Conservation (phyloP, 1,139 yeast genomes). For the Yamadazyma friedrichii region DNA sequence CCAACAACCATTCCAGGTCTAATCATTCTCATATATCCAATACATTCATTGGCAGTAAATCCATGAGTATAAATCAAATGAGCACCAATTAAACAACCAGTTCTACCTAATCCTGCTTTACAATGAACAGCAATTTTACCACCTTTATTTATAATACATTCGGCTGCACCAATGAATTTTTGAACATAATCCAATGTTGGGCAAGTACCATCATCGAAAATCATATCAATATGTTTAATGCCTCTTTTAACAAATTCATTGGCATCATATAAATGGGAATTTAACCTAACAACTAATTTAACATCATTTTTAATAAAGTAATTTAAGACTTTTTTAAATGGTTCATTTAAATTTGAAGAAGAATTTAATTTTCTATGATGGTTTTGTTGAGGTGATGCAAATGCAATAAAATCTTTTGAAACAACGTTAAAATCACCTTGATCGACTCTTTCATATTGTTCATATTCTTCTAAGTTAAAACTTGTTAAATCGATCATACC, state of each 20-base stretch:
- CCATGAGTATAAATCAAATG: conserved; percentile 95
- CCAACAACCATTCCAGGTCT: conserved; percentile 99
- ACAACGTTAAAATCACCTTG: conserved; percentile 94
- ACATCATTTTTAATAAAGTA: conserved; percentile 74
- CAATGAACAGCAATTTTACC: conserved; percentile 98
- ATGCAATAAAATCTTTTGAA: conserved; percentile 92
- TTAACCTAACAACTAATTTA: conserved; percentile 84
- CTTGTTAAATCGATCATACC: conserved; percentile 81
- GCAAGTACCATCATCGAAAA: conserved; percentile 97
- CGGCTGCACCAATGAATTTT: conserved; percentile 92
- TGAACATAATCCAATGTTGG: conserved; percentile 92
- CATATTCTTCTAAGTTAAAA: conserved; percentile 92
- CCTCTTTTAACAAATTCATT: conserved; percentile 79
- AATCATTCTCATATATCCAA: conserved; percentile 92
- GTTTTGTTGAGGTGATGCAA: conserved; percentile 93
- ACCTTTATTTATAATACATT: conserved; percentile 75
- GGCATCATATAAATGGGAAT: conserved; percentile 86
- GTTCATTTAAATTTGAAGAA: conserved; percentile 53
- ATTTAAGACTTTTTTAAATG: conserved; percentile 76
- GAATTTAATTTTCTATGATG: conserved; percentile 28
- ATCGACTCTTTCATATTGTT: conserved; percentile 91
- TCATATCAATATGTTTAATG: conserved; percentile 89
- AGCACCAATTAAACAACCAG: conserved; percentile 97
- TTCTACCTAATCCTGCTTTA: conserved; percentile 96
- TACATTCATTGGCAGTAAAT: conserved; percentile 94